Percentiles rank a stretch among this genome's conserved stretches.
These are phyloP conservation scores for Chytriomyces sp. DNA, from an alignment of 192 early-diverging fungal species.

Conservation along the genomic window DNA sequence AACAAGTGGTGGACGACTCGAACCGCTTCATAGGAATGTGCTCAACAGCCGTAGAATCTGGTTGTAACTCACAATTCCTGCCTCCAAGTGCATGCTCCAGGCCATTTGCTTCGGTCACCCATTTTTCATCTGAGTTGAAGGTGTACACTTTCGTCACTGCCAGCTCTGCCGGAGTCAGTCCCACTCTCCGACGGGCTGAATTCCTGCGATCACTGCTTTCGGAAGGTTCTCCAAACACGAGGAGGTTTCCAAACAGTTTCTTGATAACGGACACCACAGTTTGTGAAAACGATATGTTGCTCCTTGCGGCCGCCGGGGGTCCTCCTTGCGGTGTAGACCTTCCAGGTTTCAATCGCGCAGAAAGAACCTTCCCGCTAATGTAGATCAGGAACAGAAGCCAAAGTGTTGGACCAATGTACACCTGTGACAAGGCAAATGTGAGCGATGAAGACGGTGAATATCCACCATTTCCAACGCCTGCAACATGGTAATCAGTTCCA, in stretches of 20 bases:
- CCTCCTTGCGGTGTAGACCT: background rate
- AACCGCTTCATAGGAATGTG: conserved; percentile 5
- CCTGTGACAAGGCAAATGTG: background rate
- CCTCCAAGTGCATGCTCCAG: background rate
- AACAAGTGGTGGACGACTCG: conserved; percentile 48
- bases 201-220: background rate
- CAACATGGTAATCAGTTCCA: no score
- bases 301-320: background rate
- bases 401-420: background rate
- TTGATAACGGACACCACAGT: background rate
- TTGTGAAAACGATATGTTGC: background rate
- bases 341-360: background rate
- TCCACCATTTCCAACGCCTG: background rate
- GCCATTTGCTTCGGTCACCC: background rate
- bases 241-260: background rate
- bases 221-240: background rate
- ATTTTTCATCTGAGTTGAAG: background rate
- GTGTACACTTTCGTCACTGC: conserved; percentile 11
- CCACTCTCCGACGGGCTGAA: background rate
- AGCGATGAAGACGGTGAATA: background rate
- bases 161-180: conserved; percentile 12
- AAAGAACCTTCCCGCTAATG: background rate
- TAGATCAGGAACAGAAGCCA: background rate
- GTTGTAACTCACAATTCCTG: background rate
- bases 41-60: no score